These are phyloP conservation scores for Dioszegia hungarica DNA, from an alignment of 768 basidiomycete genomes.

Conservation along the genomic window DNA sequence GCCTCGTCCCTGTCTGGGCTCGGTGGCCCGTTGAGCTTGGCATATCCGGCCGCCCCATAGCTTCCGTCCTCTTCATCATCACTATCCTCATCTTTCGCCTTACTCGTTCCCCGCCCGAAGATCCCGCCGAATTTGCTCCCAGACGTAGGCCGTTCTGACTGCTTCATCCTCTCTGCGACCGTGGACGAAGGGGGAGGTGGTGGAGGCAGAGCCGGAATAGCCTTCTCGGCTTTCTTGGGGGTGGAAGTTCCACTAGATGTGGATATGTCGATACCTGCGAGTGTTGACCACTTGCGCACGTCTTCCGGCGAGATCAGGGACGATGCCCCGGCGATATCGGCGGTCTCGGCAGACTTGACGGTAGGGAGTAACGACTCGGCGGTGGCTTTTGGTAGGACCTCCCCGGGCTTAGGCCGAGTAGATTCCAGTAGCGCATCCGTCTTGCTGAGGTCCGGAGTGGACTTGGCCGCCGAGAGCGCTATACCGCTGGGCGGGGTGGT, in stretches of 20 bases:
- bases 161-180: background rate
- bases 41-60: slow-evolving; percentile 13
- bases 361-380: slow-evolving; percentile 12
- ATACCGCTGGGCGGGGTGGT: background rate
- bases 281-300: slow-evolving; percentile 22
- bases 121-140: slow-evolving; percentile 10
- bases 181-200: slow-evolving; percentile 10
- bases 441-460: background rate
- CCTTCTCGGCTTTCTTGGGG: slow-evolving; percentile 1
- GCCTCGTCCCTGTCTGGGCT: slow-evolving; percentile 21
- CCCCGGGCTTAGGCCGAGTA: background rate
- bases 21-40: slow-evolving; percentile 24
- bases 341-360: slow-evolving; percentile 25
- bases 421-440: background rate
- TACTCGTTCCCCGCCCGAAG: slow-evolving; percentile 13
- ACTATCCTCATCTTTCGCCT: slow-evolving; percentile 5
- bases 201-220: slow-evolving; percentile 12
- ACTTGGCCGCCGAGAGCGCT: background rate
- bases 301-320: slow-evolving; percentile 26
- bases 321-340: slow-evolving; percentile 19
- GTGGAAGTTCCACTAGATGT: no score
- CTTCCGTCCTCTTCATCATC: slow-evolving; percentile 18
- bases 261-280: slow-evolving; percentile 22
- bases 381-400: slow-evolving; percentile 7
- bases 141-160: background rate